Evolutionary conservation across 2,329 filamentous ascomycete genomes (phyloP), one percentile per base, ranked within the genome.

Genomic region (Cladophialophora immunda): DNA sequence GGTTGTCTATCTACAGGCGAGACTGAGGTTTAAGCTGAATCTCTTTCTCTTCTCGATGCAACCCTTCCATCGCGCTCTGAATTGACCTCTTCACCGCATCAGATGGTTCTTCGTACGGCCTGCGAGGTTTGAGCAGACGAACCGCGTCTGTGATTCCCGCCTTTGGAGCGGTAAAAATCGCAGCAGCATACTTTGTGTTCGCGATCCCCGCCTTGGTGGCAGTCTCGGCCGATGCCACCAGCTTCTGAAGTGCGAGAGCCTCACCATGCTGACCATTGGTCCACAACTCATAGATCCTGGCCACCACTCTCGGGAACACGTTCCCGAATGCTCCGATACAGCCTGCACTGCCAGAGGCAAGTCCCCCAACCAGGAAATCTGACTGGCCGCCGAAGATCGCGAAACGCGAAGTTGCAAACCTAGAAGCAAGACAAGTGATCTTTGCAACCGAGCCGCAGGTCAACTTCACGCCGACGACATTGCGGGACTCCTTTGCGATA

Each of bases 341-440:
- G 0, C 86, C 86, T 0, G 83, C 81, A 17, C 80, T 82, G 0
- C 86, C 86, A 2, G 82, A 81, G 2, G 81, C 80, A 15, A 89
- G 71, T 0, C 84, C 85, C 0, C 82, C 85, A 27, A 88, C 78
- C 50, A 93, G 77, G 76, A 91, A 93, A 73, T 93, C 91, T 1
- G 86, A 87, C 79, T 93, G 90, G 0, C 91, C 91, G 0, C 89
- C 90, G 72, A 87, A 92, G 0, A 87, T 86, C 1, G 89, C 85
- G 74, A 93, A 93, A 15, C 83, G 76, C 1, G 84, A 81, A 0
- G 84, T 76, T 0, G 83, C 76, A 65, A 90, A 81, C 17, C 79
- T 78, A 41, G 82, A 84, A 1, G 83, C 79, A 2, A 88, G 77
- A 2, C 86, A 82, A 9, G 85, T 85, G 70, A 87, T 85, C 77